Base-by-base conservation (phyloP, 2,329 filamentous ascomycete genomes). In the Canariomyces notabilis region DNA sequence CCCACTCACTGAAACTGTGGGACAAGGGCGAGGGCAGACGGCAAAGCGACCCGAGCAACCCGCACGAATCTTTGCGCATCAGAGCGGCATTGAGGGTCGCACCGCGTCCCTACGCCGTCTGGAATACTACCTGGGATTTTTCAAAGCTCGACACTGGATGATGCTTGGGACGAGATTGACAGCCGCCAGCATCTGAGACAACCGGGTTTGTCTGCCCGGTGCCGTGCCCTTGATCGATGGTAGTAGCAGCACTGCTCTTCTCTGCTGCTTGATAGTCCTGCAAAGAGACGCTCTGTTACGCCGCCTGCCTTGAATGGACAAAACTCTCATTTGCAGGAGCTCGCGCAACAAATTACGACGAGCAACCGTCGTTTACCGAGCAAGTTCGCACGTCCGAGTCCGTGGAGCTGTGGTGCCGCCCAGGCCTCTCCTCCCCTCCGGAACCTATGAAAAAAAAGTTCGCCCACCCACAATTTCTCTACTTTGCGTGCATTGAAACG, bases 41-140 rank as follows among this genome's bases (percentile, higher is more conserved):
- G 38, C 37, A 21, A 34, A 42, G 38, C 38, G 42, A 38, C 43
- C 46, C 46, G 44, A 42, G 38, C 38, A 44, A 38, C 43, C 46
- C 46, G 44, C 49, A 48, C 39, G 37, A 48, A 36, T 41, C 33
- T 43, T 44, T 32, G 42, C 54, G 48, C 49, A 50, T 46, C 50
- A 50, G 40, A 54, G 52, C 55, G 56, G 55, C 55, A 57, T 55
- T 58, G 55, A 51, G 55, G n/a, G 57, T 59, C 48, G 49, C 56
- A 59, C 57, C 48, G 54, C 52, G 56, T 55, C 57, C 52, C 57
- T 54, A 53, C 57, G 55, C 49, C 52, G 53, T 48, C n/a, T n/a
- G 44, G 55, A 51, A 57, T 56, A 53, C 54, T 48, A 52, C 46
- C 45, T 44, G 47, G 51, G 44, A 51, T 46, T 49, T n/a, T 57